Percentiles rank a stretch among this genome's conserved stretches.
Conservation (phyloP, 163 green algal species). For the Chloromonas sp. region DNA sequence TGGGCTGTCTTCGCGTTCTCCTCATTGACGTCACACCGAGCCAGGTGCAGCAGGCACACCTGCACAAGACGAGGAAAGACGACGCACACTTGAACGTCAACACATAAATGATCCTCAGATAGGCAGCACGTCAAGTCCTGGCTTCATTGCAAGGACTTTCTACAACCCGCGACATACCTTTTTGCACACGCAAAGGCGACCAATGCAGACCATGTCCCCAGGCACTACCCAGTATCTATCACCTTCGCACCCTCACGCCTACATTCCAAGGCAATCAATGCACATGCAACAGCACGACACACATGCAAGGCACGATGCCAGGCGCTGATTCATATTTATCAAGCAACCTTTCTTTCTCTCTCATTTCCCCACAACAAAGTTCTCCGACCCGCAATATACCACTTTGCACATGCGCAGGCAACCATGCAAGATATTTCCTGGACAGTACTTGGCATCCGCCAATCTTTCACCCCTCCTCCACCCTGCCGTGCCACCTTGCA, state of each 20-base stretch:
- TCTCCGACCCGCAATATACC: too few species aligned
- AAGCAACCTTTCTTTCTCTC: too few species aligned
- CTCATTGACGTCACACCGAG: slow-evolving; percentile 60
- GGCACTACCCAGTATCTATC: not conserved
- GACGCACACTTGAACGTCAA: not conserved
- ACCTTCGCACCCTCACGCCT: too few species aligned
- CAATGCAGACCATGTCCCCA: not conserved
- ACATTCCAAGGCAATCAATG: too few species aligned
- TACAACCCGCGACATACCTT: not conserved
- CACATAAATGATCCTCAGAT: not conserved
- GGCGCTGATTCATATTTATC: too few species aligned
- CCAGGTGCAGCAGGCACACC: slow-evolving; percentile 60
- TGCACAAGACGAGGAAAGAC: not conserved
- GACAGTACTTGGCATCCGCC: too few species aligned
- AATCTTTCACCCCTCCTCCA: too few species aligned
- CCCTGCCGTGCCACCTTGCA: slow-evolving; percentile 2
- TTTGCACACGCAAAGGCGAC: not conserved
- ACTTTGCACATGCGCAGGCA: too few species aligned
- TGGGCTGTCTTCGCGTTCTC: slow-evolving; percentile 48
- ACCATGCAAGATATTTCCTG: too few species aligned
- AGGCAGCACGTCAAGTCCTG: slow-evolving; percentile 11
- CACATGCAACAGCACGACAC: too few species aligned
- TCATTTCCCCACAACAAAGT: too few species aligned
- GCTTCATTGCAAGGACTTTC: not conserved
- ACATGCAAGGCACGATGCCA: too few species aligned